These are phyloP conservation scores for Scheffersomyces stambukii DNA, from an alignment of 1,139 yeast genomes.

Conservation along the genomic window DNA sequence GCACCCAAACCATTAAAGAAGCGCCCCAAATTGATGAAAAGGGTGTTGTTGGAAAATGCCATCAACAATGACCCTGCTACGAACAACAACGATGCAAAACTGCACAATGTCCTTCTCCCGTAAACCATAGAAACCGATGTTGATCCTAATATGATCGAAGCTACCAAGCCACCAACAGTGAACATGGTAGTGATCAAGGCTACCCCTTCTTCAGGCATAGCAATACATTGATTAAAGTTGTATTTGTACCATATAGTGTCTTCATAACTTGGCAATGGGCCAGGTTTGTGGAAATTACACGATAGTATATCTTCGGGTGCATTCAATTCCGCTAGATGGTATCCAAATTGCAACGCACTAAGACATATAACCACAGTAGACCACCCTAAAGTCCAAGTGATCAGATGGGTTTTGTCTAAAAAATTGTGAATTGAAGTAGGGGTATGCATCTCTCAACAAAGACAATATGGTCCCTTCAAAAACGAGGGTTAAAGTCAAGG, in stretches of 20 bases:
- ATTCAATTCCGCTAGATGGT: conserved; percentile 83
- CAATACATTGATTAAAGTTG: conserved; percentile 26
- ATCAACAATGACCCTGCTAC: conserved; percentile 25
- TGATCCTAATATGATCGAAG: conserved; percentile 30
- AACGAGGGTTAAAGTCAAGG: too few relatives aligned
- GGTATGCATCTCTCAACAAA: too few relatives aligned
- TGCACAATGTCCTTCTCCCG: conserved; percentile 26
- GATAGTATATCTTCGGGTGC: conserved; percentile 71
- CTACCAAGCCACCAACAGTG: conserved; percentile 34
- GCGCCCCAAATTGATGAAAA: conserved; percentile 23
- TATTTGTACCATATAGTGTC: conserved; percentile 25
- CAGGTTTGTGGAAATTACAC: conserved; percentile 26
- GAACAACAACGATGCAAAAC: conserved; percentile 21
- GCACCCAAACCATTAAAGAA: conserved; percentile 35
- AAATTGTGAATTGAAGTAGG: too few relatives aligned
- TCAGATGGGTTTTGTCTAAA: conserved; percentile 15
- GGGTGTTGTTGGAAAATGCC: conserved; percentile 18
- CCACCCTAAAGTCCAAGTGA: conserved; percentile 29
- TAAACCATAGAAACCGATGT: conserved; percentile 17
- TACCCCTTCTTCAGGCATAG: conserved; percentile 19
- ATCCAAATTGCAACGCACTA: conserved; percentile 84
- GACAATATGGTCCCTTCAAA: too few relatives aligned
- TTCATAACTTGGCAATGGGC: conserved; percentile 19
- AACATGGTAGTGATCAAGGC: conserved; percentile 34
- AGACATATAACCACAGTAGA: conserved; percentile 51